phyloP scores from a whole-genome alignment of 495 filamentous ascomycete species.

The Tuber brumale region DNA sequence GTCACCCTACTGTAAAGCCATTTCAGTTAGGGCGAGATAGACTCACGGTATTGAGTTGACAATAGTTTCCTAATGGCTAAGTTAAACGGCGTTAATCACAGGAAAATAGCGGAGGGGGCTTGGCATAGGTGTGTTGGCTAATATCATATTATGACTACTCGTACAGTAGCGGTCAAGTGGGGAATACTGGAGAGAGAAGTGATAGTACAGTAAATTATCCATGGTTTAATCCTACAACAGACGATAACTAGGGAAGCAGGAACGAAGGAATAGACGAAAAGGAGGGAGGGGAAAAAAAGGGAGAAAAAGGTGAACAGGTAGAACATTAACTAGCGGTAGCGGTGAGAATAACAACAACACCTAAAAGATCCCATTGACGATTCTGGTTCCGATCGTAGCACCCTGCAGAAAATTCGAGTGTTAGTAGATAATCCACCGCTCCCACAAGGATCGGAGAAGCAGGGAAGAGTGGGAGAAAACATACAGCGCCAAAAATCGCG shows the following conservation, averaged over 20 bases:
- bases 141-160: neutral
- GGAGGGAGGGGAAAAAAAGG: neutral
- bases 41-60: too few relatives aligned
- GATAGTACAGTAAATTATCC: neutral
- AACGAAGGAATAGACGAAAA: neutral
- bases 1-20: too few relatives aligned
- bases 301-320: neutral
- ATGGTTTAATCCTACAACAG: neutral
- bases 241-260: neutral
- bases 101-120: too few relatives aligned
- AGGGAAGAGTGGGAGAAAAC: conserved; percentile 4
- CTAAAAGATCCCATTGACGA: conserved; percentile 90
- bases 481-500: conserved; percentile 51
- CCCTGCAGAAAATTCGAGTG: conserved; percentile 42
- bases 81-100: too few relatives aligned
- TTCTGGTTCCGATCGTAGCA: conserved; percentile 79
- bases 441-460: neutral
- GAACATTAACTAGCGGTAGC: neutral
- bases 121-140: neutral
- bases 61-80: too few relatives aligned
- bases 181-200: neutral
- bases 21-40: too few relatives aligned
- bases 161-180: neutral
- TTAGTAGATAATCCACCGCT: neutral
- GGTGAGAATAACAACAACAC: neutral